A percentile compares a stretch with the other conserved stretches of the same genome.
Conservation (phyloP, 2,329 filamentous ascomycete genomes). For the Pseudogymnoascus sp. region DNA sequence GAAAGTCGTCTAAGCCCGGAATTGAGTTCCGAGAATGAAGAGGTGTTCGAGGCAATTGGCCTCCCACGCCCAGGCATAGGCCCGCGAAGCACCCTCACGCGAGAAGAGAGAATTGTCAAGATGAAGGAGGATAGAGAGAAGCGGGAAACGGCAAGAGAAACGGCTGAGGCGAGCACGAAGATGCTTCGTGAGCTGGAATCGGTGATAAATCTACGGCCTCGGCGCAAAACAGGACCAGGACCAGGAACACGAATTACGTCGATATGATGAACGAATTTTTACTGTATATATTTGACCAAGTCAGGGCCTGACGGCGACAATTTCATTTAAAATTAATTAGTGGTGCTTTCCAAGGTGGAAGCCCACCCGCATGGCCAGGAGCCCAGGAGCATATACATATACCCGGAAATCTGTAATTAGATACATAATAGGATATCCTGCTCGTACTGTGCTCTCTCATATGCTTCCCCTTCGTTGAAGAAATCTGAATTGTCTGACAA, state of each 20-base stretch:
- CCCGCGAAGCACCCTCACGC: conserved; percentile 63
- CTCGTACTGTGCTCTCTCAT: neutral
- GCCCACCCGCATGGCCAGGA: neutral
- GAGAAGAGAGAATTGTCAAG: conserved; percentile 81
- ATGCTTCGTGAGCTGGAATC: conserved; percentile 93
- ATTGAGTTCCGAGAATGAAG: conserved; percentile 57
- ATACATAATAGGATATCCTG: neutral
- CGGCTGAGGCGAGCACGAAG: conserved; percentile 72
- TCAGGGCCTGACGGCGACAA: neutral
- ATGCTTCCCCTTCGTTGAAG: neutral
- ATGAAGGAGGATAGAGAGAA: conserved; percentile 81
- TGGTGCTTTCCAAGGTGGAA: neutral
- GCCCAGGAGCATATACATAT: conserved; percentile 4
- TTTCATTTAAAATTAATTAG: neutral
- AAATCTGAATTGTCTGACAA: neutral
- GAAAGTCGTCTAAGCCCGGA: conserved; percentile 51
- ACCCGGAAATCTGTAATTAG: neutral
- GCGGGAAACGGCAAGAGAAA: conserved; percentile 65
- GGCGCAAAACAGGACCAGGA: conserved; percentile 21
- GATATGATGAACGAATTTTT: conserved; percentile 24
- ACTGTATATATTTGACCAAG: conserved; percentile 5
- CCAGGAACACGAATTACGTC: conserved; percentile 26
- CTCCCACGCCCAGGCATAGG: conserved; percentile 65
- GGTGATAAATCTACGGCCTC: conserved; percentile 61
- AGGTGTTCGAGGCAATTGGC: conserved; percentile 89